Conservation (phyloP, 768 basidiomycete species). For the Scleroderma citrinum region DNA sequence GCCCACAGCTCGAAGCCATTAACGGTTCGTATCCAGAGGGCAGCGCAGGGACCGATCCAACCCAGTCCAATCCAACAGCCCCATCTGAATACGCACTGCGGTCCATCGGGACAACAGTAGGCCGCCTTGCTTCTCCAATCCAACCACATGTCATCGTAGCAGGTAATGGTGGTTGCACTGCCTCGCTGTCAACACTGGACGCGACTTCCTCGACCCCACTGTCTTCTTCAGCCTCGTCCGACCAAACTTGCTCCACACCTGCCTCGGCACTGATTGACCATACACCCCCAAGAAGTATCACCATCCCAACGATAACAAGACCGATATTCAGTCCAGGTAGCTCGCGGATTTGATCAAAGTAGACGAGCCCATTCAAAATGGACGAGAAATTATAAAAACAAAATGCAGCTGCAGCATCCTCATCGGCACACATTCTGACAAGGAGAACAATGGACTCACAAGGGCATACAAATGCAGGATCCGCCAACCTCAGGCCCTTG, state of each 20-base stretch:
- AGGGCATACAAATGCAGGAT: conserved; percentile 83
- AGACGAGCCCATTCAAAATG: conserved; percentile 85
- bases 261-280: conserved; percentile 84
- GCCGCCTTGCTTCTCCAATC: background rate
- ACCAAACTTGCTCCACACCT: conserved; percentile 44
- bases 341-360: conserved; percentile 78
- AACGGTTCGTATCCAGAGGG: background rate
- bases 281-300: conserved; percentile 76
- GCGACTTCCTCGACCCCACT: background rate
- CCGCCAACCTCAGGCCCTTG: conserved; percentile 71
- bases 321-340: conserved; percentile 65
- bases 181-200: background rate
- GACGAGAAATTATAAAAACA: conserved; percentile 93
- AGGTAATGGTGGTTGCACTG: too few species aligned
- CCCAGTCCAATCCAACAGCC: too few species aligned
- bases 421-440: background rate
- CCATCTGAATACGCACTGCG: conserved; percentile 8
- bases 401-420: conserved; percentile 63
- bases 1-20: background rate
- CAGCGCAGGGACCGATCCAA: background rate
- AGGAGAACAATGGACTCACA: conserved; percentile 40
- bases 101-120: conserved; percentile 8
- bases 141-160: background rate
- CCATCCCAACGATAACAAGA: conserved; percentile 72
- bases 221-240: conserved; percentile 31